Conservation (phyloP, 2,329 filamentous ascomycete species). For the Colletotrichum scovillei region DNA sequence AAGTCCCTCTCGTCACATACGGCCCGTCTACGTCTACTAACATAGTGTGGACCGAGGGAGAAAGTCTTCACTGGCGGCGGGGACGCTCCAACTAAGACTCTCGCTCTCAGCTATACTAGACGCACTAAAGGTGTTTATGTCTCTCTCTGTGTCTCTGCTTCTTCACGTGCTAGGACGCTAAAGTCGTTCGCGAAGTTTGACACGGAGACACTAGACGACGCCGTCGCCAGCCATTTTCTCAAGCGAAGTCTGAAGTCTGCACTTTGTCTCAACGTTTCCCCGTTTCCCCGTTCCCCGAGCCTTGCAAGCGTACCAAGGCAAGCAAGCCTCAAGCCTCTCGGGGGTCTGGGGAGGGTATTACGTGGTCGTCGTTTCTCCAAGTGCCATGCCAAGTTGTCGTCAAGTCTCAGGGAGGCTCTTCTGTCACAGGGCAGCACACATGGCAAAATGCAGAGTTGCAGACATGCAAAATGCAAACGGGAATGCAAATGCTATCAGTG, state of each 20-base stretch:
- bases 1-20: slow-evolving; percentile 5
- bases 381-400: slow-evolving; percentile 16
- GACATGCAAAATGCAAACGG: slow-evolving; percentile 13
- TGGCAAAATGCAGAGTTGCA: slow-evolving; percentile 26
- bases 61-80: slow-evolving; percentile 3
- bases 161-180: slow-evolving; percentile 26
- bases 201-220: slow-evolving; percentile 32
- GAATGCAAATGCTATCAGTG: neutral
- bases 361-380: slow-evolving; percentile 4
- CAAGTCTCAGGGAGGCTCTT: slow-evolving; percentile 31
- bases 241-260: slow-evolving; percentile 29
- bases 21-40: neutral
- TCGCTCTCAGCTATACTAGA: neutral
- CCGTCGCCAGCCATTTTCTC: slow-evolving; percentile 26
- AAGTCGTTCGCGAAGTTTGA: slow-evolving; percentile 27
- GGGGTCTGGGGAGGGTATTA: neutral
- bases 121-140: neutral
- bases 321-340: neutral
- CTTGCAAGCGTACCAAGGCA: slow-evolving; percentile 16
- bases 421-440: slow-evolving; percentile 25
- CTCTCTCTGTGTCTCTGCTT: slow-evolving; percentile 7
- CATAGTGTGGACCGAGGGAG: neutral
- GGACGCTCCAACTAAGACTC: neutral
- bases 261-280: slow-evolving; percentile 30
- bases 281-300: slow-evolving; percentile 18